A percentile compares a stretch with the other conserved stretches of the same genome.
phyloP scores from a whole-genome alignment of 768 basidiomycete genomes.

The Naganishia onofrii region DNA sequence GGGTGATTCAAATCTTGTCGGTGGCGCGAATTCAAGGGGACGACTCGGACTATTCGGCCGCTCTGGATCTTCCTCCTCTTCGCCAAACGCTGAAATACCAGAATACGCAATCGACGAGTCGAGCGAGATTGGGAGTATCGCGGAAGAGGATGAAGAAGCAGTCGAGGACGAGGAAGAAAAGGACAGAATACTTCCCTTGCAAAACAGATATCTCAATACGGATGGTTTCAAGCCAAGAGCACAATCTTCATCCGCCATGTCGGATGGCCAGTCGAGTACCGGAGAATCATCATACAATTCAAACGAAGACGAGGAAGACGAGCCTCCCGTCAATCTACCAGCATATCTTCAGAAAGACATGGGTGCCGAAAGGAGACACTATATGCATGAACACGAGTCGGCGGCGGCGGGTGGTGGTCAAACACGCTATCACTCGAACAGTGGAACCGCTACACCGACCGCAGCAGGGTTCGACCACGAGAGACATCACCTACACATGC shows the following conservation, averaged over 20 bases:
- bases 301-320: slow-evolving; percentile 23
- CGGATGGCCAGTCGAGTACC: slow-evolving; percentile 4
- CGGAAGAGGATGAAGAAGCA: slow-evolving; percentile 26
- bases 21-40: background rate
- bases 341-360: slow-evolving; percentile 26
- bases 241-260: slow-evolving; percentile 4
- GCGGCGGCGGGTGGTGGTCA: background rate
- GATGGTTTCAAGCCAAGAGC: slow-evolving; percentile 8
- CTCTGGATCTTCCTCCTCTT: background rate
- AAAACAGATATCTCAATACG: slow-evolving; percentile 3
- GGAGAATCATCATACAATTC: slow-evolving; percentile 9
- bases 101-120: slow-evolving; percentile 23
- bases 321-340: slow-evolving; percentile 19
- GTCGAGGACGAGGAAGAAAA: slow-evolving; percentile 11
- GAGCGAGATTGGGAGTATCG: slow-evolving; percentile 21
- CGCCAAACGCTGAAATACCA: background rate
- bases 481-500: background rate
- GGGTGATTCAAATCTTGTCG: background rate
- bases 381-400: slow-evolving; percentile 10
- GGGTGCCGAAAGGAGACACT: slow-evolving; percentile 22
- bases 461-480: background rate
- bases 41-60: background rate
- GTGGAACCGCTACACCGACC: slow-evolving; percentile 21
- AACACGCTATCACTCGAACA: slow-evolving; percentile 1
- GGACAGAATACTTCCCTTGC: slow-evolving; percentile 5